These are phyloP conservation scores for Cucumis melo DNA, from an alignment of 306 rosid genomes.

Conservation along the genomic window DNA sequence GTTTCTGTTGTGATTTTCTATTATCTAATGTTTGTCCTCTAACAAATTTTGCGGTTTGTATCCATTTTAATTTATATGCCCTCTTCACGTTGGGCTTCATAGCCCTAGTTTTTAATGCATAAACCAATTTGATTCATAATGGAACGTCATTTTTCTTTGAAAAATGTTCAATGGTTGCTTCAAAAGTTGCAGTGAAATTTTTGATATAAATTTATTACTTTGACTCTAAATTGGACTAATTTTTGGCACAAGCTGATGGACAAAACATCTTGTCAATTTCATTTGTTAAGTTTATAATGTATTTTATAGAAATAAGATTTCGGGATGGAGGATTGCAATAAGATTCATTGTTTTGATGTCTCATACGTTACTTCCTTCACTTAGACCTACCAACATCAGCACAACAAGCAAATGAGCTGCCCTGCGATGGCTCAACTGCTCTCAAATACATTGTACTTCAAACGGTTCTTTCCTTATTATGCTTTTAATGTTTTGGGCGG, in stretches of 20 bases:
- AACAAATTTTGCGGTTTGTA: neutral
- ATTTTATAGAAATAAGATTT: neutral
- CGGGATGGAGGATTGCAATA: neutral
- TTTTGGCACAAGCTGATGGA: neutral
- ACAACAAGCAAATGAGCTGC: constrained; percentile 98
- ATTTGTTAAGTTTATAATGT: neutral
- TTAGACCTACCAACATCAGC: constrained; percentile 88
- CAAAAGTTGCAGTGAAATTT: neutral
- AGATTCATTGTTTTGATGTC: neutral
- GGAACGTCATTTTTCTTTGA: neutral
- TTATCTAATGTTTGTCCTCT: neutral
- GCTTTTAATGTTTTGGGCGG: constrained; percentile 95
- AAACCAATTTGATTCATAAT: neutral
- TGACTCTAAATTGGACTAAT: neutral
- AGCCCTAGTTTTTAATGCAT: neutral
- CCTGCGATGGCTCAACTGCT: constrained; percentile 96
- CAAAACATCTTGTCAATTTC: neutral
- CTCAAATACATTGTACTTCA: constrained; percentile 89
- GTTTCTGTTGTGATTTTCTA: neutral
- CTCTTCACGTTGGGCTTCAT: neutral
- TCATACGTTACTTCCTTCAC: neutral
- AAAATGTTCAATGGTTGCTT: neutral
- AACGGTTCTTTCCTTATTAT: constrained; percentile 94
- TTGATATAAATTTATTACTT: neutral
- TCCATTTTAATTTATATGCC: neutral